Conservation (phyloP, 768 basidiomycete genomes). For the Termitomyces sp. region DNA sequence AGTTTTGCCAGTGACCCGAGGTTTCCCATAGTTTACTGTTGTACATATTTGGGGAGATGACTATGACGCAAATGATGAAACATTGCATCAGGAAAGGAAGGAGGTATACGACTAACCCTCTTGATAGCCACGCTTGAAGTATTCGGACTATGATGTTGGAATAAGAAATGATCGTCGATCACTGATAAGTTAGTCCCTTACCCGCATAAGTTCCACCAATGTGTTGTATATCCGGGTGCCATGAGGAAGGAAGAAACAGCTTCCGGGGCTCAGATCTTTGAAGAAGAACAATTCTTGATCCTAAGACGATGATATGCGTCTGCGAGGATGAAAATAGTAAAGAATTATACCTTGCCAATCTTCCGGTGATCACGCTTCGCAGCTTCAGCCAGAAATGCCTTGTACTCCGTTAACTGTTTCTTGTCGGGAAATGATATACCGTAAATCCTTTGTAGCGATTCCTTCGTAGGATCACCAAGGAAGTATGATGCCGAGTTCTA, state of each 20-base stretch:
- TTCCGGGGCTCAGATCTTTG: slow-evolving; percentile 93
- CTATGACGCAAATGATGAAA: slow-evolving; percentile 29
- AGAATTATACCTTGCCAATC: slow-evolving; percentile 70
- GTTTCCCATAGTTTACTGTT: slow-evolving; percentile 96
- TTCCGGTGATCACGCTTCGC: slow-evolving; percentile 97
- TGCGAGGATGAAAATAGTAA: neutral
- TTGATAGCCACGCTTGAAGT: slow-evolving; percentile 92
- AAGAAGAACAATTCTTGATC: slow-evolving; percentile 99
- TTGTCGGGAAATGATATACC: slow-evolving; percentile 99
- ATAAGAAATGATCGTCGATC: neutral
- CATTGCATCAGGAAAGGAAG: neutral
- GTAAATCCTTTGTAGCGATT: slow-evolving; percentile 93
- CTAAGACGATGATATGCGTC: slow-evolving; percentile 23
- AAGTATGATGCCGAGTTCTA: slow-evolving; percentile 98
- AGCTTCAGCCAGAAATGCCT: slow-evolving; percentile 92
- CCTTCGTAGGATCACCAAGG: slow-evolving; percentile 89
- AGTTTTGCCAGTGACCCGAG: slow-evolving; percentile 97
- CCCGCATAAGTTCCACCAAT: slow-evolving; percentile 85
- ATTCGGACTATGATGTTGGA: slow-evolving; percentile 62
- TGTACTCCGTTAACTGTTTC: slow-evolving; percentile 92
- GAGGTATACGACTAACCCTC: slow-evolving; percentile 52
- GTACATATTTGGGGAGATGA: slow-evolving; percentile 98
- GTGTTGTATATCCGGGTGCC: slow-evolving; percentile 97
- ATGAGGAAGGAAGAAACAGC: slow-evolving; percentile 95
- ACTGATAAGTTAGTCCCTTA: slow-evolving; percentile 30